Percentiles rank a stretch among this genome's conserved stretches.
phyloP scores from a whole-genome alignment of 495 filamentous ascomycete species.

The Recurvomyces mirabilis region DNA sequence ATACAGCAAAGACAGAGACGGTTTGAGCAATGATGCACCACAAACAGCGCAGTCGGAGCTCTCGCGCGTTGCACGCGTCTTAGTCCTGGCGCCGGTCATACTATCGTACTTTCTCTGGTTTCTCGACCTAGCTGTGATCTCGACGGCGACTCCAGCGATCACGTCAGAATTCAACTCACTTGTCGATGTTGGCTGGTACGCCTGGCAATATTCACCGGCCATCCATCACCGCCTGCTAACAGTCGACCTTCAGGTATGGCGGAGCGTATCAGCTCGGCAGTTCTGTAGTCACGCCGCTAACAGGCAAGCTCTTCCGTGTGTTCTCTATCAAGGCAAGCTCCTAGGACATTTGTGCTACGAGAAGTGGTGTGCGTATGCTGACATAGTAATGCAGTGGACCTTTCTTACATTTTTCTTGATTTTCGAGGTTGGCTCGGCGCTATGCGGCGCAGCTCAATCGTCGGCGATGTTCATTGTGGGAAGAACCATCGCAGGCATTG shows the following conservation, averaged over 20 bases:
- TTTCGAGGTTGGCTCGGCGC: slow-evolving; percentile 16
- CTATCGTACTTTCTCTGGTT: slow-evolving; percentile 27
- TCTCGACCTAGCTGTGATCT: slow-evolving; percentile 18
- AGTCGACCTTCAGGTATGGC: slow-evolving; percentile 20
- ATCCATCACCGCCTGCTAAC: background rate
- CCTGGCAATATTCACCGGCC: slow-evolving; percentile 2
- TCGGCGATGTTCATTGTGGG: slow-evolving; percentile 19
- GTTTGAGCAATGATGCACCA: background rate
- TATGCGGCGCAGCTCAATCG: slow-evolving; percentile 16
- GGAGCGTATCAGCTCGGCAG: slow-evolving; percentile 28
- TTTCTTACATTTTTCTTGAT: slow-evolving; percentile 16
- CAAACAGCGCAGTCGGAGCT: slow-evolving; percentile 1
- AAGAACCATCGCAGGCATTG: slow-evolving; percentile 16
- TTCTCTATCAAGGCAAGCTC: slow-evolving; percentile 25
- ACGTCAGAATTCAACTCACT: slow-evolving; percentile 28
- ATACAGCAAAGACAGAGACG: background rate
- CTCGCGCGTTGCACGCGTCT: slow-evolving; percentile 1
- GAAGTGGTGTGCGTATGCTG: background rate
- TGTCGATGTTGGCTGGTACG: slow-evolving; percentile 29
- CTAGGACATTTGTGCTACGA: background rate
- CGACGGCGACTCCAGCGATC: slow-evolving; percentile 27
- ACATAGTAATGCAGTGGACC: slow-evolving; percentile 12
- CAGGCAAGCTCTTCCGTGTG: slow-evolving; percentile 27
- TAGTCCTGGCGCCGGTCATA: slow-evolving; percentile 20
- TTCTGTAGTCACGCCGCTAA: slow-evolving; percentile 26